Conservation (phyloP, 441 rosid genomes). For the Geranium incanum region DNA sequence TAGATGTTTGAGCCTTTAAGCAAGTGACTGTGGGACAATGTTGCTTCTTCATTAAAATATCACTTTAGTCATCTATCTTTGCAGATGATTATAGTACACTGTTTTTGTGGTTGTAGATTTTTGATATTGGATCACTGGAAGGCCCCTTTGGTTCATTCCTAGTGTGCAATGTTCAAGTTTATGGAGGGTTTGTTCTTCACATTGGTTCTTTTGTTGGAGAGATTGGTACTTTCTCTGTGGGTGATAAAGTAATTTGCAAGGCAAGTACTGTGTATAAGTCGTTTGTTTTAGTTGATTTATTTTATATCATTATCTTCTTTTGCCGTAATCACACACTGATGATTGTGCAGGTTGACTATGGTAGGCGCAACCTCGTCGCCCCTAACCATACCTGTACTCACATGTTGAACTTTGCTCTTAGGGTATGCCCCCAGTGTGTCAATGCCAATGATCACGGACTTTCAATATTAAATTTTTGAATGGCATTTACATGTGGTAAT, state of each 20-base stretch:
- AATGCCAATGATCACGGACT: not conserved
- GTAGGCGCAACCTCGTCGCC: constrained; percentile 74
- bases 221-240: constrained; percentile 43
- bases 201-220: constrained; percentile 54
- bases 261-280: constrained; percentile 28
- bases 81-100: constrained; percentile 8
- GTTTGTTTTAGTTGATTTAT: not conserved
- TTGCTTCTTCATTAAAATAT: too few species aligned
- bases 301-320: not conserved
- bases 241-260: constrained; percentile 77
- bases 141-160: constrained; percentile 73
- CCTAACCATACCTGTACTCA: constrained; percentile 97
- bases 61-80: too few species aligned
- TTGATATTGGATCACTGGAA: constrained; percentile 69
- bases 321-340: not conserved
- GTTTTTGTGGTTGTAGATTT: constrained; percentile 50
- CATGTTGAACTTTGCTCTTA: constrained; percentile 93
- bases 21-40: too few species aligned
- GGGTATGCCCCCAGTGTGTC: constrained; percentile 37
- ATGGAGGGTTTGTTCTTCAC: constrained; percentile 89
- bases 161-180: constrained; percentile 80
- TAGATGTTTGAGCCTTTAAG: too few species aligned
- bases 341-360: constrained; percentile 70
- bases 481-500: not conserved
- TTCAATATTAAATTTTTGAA: not conserved